These are phyloP conservation scores for Pharnaceum exiguum DNA, from an alignment of 148 eudicot genomes.

Conservation along the genomic window DNA sequence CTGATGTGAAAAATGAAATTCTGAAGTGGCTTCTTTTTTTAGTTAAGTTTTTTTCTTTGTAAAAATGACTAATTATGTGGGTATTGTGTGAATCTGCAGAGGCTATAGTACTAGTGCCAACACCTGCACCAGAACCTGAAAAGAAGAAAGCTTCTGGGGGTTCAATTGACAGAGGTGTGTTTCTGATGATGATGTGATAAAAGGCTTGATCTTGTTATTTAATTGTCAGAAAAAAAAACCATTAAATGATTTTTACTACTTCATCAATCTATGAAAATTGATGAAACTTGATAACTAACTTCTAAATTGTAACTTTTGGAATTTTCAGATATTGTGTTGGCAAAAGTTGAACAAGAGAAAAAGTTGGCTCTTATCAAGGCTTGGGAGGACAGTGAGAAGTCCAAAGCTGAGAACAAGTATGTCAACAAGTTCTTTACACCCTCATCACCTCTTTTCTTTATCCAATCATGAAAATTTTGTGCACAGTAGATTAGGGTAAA, in stretches of 20 bases:
- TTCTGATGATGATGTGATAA: not conserved
- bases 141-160: conserved; percentile 23
- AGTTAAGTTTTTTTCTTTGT: not conserved
- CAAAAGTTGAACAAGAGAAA: conserved; percentile 50
- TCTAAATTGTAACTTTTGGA: not conserved
- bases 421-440: not conserved
- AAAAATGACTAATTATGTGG: not conserved
- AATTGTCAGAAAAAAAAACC: not conserved
- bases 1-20: no score
- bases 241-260: not conserved
- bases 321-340: conserved; percentile 41
- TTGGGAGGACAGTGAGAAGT: conserved; percentile 73
- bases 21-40: not conserved
- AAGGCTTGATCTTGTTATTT: not conserved
- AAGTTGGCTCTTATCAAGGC: conserved; percentile 61
- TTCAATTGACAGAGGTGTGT: conserved; percentile 37
- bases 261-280: not conserved
- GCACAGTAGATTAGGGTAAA: no score
- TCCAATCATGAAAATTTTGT: no score
- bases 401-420: conserved; percentile 64
- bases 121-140: conserved; percentile 20
- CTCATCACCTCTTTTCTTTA: no score
- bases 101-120: conserved; percentile 25
- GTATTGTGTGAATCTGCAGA: conserved; percentile 6
- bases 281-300: not conserved